phyloP scores from a whole-genome alignment of 495 filamentous ascomycete species.

The Tetracladium marchalianum region DNA sequence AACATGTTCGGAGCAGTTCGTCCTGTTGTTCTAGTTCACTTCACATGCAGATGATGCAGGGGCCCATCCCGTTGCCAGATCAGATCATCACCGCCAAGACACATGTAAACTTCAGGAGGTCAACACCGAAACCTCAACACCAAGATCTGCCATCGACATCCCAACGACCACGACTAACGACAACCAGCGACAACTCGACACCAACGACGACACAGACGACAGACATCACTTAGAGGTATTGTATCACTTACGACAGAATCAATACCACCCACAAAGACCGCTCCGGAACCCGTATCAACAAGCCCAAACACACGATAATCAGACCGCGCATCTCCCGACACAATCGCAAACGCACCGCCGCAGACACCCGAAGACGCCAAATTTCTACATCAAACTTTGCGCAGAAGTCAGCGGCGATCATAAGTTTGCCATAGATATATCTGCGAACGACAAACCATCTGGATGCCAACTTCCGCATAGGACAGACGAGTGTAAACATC shows the following conservation, averaged over 20 bases:
- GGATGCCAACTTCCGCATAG: constrained; percentile 10
- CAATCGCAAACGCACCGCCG: constrained; percentile 8
- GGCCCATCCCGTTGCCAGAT: constrained; percentile 3
- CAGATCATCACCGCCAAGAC: background rate
- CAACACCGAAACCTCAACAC: constrained; percentile 2
- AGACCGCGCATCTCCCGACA: background rate
- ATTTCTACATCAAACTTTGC: too few species aligned
- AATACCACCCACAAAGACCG: background rate
- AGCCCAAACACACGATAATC: background rate
- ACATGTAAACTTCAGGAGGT: background rate
- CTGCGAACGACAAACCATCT: constrained; percentile 1
- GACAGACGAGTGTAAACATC: constrained; percentile 17
- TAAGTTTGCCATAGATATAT: background rate
- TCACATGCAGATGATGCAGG: too few species aligned
- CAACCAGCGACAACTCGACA: constrained; percentile 2
- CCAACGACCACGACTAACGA: constrained; percentile 1
- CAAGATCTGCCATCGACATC: constrained; percentile 3
- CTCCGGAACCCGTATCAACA: background rate
- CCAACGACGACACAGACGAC: background rate
- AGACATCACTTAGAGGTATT: background rate
- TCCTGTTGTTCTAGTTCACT: too few species aligned
- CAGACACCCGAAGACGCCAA: background rate
- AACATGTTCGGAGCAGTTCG: too few species aligned
- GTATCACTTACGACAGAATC: background rate
- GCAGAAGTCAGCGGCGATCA: too few species aligned